Conservation (phyloP, 805 yeast genomes). For the Ogataea saltuana region DNA sequence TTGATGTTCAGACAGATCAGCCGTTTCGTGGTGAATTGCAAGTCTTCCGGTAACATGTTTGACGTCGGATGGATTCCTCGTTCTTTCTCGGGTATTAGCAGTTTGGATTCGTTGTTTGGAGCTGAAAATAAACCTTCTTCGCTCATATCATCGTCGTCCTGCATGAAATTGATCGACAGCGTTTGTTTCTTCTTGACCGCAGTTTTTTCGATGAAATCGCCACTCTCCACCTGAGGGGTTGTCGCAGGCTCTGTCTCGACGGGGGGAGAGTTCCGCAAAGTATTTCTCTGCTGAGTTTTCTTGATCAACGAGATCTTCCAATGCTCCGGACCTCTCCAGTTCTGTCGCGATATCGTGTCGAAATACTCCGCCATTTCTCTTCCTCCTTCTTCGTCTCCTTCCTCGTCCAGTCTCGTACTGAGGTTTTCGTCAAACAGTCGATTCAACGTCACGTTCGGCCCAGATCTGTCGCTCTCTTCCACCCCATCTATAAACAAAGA, state of each 20-base stretch:
- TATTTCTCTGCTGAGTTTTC: slow-evolving; percentile 11
- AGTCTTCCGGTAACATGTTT: slow-evolving; percentile 49
- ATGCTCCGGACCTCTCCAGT: slow-evolving; percentile 92
- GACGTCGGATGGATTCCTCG: slow-evolving; percentile 26
- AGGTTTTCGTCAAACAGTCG: slow-evolving; percentile 36
- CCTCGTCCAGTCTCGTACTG: slow-evolving; percentile 25
- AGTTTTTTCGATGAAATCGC: slow-evolving; percentile 7
- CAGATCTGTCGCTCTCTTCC: slow-evolving; percentile 30
- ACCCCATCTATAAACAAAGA: slow-evolving; percentile 35
- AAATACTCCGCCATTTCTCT: slow-evolving; percentile 66
- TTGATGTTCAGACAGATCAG: slow-evolving; percentile 49
- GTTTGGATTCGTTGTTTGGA: slow-evolving; percentile 25
- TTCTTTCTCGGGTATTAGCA: slow-evolving; percentile 28
- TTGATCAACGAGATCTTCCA: slow-evolving; percentile 70
- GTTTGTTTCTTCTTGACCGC: slow-evolving; percentile 14
- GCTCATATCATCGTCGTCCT: slow-evolving; percentile 25
- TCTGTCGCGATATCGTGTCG: slow-evolving; percentile 65
- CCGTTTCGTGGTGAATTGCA: slow-evolving; percentile 48
- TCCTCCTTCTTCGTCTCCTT: slow-evolving; percentile 39
- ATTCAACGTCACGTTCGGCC: slow-evolving; percentile 35
- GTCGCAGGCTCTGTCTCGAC: slow-evolving; percentile 2
- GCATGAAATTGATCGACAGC: slow-evolving; percentile 31
- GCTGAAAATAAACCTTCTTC: slow-evolving; percentile 31
- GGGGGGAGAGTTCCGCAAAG: slow-evolving; percentile 1
- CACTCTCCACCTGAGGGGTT: slow-evolving; percentile 2